These are phyloP conservation scores for Colletotrichum spaethianum DNA, from an alignment of 2,329 filamentous ascomycete species.

Conservation along the genomic window DNA sequence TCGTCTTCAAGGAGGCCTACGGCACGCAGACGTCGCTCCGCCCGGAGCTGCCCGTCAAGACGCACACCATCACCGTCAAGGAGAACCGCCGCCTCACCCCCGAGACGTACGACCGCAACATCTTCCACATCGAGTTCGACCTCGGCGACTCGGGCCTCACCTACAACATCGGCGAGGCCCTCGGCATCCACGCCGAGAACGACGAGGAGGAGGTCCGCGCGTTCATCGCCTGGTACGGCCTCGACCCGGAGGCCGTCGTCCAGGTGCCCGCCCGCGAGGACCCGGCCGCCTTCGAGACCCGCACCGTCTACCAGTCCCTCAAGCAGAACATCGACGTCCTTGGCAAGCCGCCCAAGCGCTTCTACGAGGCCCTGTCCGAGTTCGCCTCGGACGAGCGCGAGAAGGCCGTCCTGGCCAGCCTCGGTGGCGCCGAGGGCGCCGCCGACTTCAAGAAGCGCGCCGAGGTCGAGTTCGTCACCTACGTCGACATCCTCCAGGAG, in stretches of 20 bases:
- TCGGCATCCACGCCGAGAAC: slow-evolving; percentile 97
- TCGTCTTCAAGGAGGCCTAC: slow-evolving; percentile 96
- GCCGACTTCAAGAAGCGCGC: slow-evolving; percentile 92
- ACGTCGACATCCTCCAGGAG: slow-evolving; percentile 89
- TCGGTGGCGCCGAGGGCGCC: slow-evolving; percentile 84
- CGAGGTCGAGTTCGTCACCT: slow-evolving; percentile 93
- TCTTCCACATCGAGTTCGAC: slow-evolving; percentile 99
- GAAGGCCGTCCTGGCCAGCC: slow-evolving; percentile 82
- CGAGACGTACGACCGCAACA: slow-evolving; percentile 92
- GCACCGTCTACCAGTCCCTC: slow-evolving; percentile 93
- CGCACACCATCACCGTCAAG: slow-evolving; percentile 89
- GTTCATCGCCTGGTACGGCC: slow-evolving; percentile 92
- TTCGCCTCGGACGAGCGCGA: slow-evolving; percentile 88
- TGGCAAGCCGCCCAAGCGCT: slow-evolving; percentile 95
- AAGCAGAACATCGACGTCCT: slow-evolving; percentile 97
- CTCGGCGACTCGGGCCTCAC: slow-evolving; percentile 91
- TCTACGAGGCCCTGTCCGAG: slow-evolving; percentile 93
- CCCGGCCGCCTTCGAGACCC: slow-evolving; percentile 80
- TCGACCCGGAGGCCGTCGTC: slow-evolving; percentile 87
- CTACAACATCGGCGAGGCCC: slow-evolving; percentile 97
- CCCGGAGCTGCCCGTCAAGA: slow-evolving; percentile 89
- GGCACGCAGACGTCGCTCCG: slow-evolving; percentile 80
- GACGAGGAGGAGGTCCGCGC: slow-evolving; percentile 82
- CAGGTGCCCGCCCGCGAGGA: slow-evolving; percentile 92
- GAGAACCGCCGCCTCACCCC: slow-evolving; percentile 96